phyloP scores from a whole-genome alignment of 306 rosid species.

The Ceratonia siliqua region DNA sequence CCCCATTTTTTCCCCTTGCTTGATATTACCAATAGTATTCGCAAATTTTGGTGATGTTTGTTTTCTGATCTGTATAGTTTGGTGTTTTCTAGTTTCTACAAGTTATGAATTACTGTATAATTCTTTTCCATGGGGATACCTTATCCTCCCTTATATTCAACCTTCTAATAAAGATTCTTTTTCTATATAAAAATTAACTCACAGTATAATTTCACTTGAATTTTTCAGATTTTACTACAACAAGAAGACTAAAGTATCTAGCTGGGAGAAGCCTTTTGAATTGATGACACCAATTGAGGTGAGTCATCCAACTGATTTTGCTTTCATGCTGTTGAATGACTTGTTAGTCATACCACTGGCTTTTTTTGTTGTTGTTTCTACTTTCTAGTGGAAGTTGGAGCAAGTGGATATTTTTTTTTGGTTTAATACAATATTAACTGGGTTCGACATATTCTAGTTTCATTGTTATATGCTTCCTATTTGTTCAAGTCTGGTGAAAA shows the following conservation, averaged over 20 bases:
- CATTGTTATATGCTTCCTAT: slow-evolving; percentile 42
- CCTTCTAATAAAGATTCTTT: background rate
- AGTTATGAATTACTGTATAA: background rate
- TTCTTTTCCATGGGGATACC: background rate
- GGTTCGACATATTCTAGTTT: slow-evolving; percentile 36
- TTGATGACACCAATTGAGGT: slow-evolving; percentile 91
- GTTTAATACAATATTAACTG: slow-evolving; percentile 24
- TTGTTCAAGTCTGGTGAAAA: slow-evolving; percentile 45
- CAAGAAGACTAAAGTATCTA: slow-evolving; percentile 75
- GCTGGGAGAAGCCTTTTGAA: slow-evolving; percentile 93
- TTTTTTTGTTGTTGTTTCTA: slow-evolving; percentile 21
- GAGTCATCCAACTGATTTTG: slow-evolving; percentile 50
- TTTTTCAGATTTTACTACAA: slow-evolving; percentile 82
- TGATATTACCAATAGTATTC: background rate
- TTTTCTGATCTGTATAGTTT: slow-evolving; percentile 12
- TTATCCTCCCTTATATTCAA: background rate
- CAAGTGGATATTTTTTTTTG: slow-evolving; percentile 30
- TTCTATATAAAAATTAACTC: background rate
- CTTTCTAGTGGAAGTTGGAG: slow-evolving; percentile 27
- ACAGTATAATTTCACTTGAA: slow-evolving; percentile 2
- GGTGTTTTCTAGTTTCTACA: background rate
- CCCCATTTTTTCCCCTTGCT: background rate
- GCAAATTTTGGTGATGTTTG: background rate
- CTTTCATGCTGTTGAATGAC: slow-evolving; percentile 28
- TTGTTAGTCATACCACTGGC: slow-evolving; percentile 29